A percentile compares a stretch with the other conserved stretches of the same genome.
These are phyloP conservation scores for Kluyveromyces lactis DNA, from an alignment of 805 yeast genomes.

Conservation along the genomic window DNA sequence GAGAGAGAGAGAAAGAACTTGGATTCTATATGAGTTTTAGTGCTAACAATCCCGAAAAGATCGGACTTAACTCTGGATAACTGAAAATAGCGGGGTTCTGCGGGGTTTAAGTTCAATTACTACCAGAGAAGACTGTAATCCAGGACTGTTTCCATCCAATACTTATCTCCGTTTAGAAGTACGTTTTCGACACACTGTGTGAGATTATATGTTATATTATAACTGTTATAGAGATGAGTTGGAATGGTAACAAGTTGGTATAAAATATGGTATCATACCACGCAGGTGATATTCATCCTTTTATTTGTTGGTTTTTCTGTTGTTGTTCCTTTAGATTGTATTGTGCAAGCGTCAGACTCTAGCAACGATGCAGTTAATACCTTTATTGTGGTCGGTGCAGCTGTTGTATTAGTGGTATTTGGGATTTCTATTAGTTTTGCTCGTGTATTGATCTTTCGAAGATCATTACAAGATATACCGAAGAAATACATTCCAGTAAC, in stretches of 20 bases:
- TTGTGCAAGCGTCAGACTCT: constrained; percentile 46
- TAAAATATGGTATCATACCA: constrained; percentile 28
- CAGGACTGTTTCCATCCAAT: no score
- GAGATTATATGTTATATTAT: no score
- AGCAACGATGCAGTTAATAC: constrained; percentile 66
- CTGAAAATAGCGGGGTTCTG: no score
- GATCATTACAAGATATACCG: constrained; percentile 68
- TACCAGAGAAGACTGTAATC: no score
- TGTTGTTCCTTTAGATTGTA: constrained; percentile 74
- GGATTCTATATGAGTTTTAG: no score
- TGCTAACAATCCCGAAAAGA: no score
- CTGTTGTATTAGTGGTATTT: constrained; percentile 49
- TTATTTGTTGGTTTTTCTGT: constrained; percentile 51
- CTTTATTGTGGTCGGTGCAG: constrained; percentile 67
- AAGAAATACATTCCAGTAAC: constrained; percentile 64
- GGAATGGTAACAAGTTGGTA: constrained; percentile 36
- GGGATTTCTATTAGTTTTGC: constrained; percentile 45
- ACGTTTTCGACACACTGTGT: no score
- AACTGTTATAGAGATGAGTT: neutral
- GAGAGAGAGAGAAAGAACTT: no score
- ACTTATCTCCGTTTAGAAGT: no score
- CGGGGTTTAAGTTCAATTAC: no score
- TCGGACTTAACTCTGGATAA: no score
- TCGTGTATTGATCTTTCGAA: constrained; percentile 50
- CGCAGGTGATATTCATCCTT: constrained; percentile 25